Evolutionary conservation across 1,284 basidiomycete species (phyloP), one percentile per base, ranked within the genome.

Genomic region (Puccinia triticina): DNA sequence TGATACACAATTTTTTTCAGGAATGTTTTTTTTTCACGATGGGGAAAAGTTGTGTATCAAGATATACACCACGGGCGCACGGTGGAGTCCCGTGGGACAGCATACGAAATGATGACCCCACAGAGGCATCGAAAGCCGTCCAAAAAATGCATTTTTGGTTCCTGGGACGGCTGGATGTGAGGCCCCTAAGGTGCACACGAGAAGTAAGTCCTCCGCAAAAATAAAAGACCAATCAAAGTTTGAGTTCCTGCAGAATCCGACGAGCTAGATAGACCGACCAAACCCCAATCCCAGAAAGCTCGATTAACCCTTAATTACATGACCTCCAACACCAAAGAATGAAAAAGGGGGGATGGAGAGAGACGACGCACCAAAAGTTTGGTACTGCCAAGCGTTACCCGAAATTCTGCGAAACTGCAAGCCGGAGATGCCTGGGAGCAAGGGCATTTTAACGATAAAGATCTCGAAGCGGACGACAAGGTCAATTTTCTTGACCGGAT

Each of bases 391-490:
- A 1, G 94, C 94, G 85, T 98, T 95, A 2, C 96, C 96, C 66
- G 93, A 91, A 0, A 93, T 91, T 82, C 96, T 90, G 78, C 96
- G 91, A 89, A 99, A 99, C 87, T 98, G 96, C 82, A 99, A 92
- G 0, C 96, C 96, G 86, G 98, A 94, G 46, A 99, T 89, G 18
- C 88, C 88, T 0, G 96, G 94, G 82, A 99, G 88, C 90, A 93
- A 93, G 46, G 96, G 96, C 26, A 96, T 94, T 90, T 96, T 96
- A 86, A 97, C 93, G 83, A 97, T 92, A 87, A 93, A 95, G 83
- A 97, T 93, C 88, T 98, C 95, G 88, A 97, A 98, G 83, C 94
- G 90, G 16, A 98, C 95, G 84, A 93, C 92, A 83, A 97, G 87
- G 72, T 91, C 91, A 86, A 59, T 48, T 40, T 81, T 79, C 12